These are phyloP conservation scores for Schizosaccharomyces octosporus DNA, from an alignment of 805 yeast genomes.

Conservation along the genomic window DNA sequence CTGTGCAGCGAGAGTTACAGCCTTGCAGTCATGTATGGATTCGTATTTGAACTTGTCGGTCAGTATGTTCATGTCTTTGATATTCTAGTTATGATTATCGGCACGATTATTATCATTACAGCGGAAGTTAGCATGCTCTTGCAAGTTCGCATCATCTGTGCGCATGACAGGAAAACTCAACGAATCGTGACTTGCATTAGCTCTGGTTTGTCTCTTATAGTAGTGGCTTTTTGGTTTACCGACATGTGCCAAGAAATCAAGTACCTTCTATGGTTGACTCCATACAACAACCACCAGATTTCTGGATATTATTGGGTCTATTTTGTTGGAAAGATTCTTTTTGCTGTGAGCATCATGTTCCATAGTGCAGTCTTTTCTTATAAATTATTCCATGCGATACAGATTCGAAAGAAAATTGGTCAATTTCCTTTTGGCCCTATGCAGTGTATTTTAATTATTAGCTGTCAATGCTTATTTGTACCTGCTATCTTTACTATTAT, in stretches of 20 bases:
- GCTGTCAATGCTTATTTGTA: slow-evolving; percentile 53
- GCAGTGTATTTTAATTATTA: slow-evolving; percentile 60
- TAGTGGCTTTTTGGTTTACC: slow-evolving; percentile 35
- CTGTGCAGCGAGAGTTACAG: slow-evolving; percentile 28
- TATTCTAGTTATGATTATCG: slow-evolving; percentile 29
- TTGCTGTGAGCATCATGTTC: slow-evolving; percentile 41
- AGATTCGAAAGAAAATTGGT: slow-evolving; percentile 53
- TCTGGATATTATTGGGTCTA: slow-evolving; percentile 19
- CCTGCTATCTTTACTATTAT: slow-evolving; percentile 49
- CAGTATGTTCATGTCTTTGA: slow-evolving; percentile 19
- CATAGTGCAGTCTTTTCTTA: slow-evolving; percentile 33
- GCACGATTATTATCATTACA: slow-evolving; percentile 32
- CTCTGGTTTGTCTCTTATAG: slow-evolving; percentile 28
- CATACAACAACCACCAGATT: slow-evolving; percentile 19
- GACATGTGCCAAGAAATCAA: background rate
- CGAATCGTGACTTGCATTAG: slow-evolving; percentile 25
- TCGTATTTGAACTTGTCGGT: slow-evolving; percentile 12
- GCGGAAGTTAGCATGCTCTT: slow-evolving; percentile 43
- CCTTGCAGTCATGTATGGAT: slow-evolving; percentile 23
- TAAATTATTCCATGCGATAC: slow-evolving; percentile 47
- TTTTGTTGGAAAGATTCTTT: slow-evolving; percentile 22
- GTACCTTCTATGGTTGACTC: slow-evolving; percentile 19
- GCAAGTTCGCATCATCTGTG: slow-evolving; percentile 49
- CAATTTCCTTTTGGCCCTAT: slow-evolving; percentile 58
- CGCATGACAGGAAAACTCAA: slow-evolving; percentile 12